A percentile compares a stretch with the other conserved stretches of the same genome.
Evolutionary conservation across 345 rosid species (phyloP).

Genomic region (Hirschfeldia incana): DNA sequence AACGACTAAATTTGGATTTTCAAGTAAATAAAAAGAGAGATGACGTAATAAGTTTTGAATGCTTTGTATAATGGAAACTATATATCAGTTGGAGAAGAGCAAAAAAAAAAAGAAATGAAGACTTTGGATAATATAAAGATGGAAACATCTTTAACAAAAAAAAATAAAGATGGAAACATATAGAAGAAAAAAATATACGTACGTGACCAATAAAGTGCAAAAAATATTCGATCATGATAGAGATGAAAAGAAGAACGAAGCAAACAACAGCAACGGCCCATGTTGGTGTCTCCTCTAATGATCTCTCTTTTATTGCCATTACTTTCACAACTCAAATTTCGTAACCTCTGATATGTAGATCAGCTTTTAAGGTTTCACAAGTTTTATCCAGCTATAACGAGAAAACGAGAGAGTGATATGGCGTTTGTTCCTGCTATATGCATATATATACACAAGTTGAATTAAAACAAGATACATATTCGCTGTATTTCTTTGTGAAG

Average conservation of each 20-base stretch:
- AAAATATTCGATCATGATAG: slow-evolving; percentile 67
- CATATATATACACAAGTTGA: slow-evolving; percentile 16
- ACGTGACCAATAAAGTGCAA: slow-evolving; percentile 68
- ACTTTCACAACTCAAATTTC: background rate
- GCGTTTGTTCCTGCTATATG: slow-evolving; percentile 18
- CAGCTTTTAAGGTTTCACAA: slow-evolving; percentile 9
- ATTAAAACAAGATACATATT: background rate
- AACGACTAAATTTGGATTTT: background rate
- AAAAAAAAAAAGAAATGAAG: background rate
- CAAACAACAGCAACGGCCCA: slow-evolving; percentile 94
- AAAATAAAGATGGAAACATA: background rate
- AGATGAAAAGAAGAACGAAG: slow-evolving; percentile 62
- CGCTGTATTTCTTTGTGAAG: background rate
- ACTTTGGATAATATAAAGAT: background rate
- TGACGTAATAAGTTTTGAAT: background rate
- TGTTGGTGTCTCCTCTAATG: slow-evolving; percentile 73
- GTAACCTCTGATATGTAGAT: background rate
- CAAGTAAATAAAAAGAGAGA: background rate
- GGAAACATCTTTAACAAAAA: background rate
- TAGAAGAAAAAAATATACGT: background rate
- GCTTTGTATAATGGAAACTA: background rate
- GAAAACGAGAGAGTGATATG: slow-evolving; percentile 22
- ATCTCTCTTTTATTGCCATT: slow-evolving; percentile 45
- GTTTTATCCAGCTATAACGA: slow-evolving; percentile 16
- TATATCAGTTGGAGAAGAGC: background rate